Evolutionary conservation across 2,329 filamentous ascomycete species (phyloP), one percentile per base, ranked within the genome.

Genomic region (Aciculosporium take): DNA sequence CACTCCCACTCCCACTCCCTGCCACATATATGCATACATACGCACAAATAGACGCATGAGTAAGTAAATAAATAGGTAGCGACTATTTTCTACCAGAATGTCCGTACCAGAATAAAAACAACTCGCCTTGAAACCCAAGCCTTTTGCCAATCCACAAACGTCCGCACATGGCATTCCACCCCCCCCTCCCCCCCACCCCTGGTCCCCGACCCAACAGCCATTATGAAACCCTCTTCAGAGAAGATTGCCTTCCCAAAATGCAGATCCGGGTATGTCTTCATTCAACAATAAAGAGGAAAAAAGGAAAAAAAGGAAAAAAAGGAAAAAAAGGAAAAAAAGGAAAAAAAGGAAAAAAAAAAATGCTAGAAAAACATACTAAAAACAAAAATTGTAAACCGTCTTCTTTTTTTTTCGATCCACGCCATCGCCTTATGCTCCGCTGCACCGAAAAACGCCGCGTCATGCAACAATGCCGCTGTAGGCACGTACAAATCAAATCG

Each of bases 261-360:
- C 50, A 53, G 40, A 49, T 51, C 48, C 46, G 51, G 52, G 51
- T 53, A 53, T 54, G 50, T 53, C 48, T 42, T 33, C 43, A 43
- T 49, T 46, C 43, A 44, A 51, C 46, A 18, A 6, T 17, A 17
- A 25, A 12, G n/a, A n/a, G n/a, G 5, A 8, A 27, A 27, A 20
- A 33, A 17, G 9, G 7, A 5, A 15, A 35, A 15, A 15, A 2
- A n/a, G 24, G 5, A 9, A 8, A 23, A 35, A 35, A 24, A 34
- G 23, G 2, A 9, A 8, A 27, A 27, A 20, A 33, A 17, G 9
- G 7, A 5, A 15, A 35, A 15, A 15, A 2, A n/a, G 24, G 5
- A 9, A 8, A 23, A 35, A 35, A 24, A 34, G 23, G 2, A 7
- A n/a, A 2, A 17, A 31, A 1, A 15, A 6, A 30, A 7, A 30